These are phyloP conservation scores for Panicum miliaceum DNA, from an alignment of 176 grass and related monocot genomes.

Conservation along the genomic window DNA sequence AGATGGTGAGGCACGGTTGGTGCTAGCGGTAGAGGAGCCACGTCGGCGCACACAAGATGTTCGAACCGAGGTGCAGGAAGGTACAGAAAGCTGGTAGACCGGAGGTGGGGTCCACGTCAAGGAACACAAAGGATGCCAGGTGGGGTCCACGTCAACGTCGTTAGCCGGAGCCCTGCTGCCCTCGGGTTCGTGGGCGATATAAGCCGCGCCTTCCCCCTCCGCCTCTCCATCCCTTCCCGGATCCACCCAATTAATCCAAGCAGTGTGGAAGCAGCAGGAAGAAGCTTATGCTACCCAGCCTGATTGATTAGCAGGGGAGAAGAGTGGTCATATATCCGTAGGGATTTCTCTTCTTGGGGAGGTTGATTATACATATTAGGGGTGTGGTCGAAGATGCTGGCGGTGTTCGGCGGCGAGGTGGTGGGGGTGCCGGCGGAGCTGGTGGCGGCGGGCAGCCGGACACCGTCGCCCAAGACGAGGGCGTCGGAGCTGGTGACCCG, in stretches of 20 bases:
- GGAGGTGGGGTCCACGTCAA: background rate
- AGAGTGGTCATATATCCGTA: background rate
- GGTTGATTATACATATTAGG: background rate
- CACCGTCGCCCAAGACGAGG: slow-evolving; percentile 90
- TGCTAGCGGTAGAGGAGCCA: no score
- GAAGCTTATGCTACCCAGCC: background rate
- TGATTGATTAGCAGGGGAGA: background rate
- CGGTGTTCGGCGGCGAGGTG: slow-evolving; percentile 90
- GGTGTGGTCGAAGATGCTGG: slow-evolving; percentile 57
- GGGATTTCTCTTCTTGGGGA: background rate
- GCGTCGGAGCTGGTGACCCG: slow-evolving; percentile 73
- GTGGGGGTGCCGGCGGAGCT: slow-evolving; percentile 86
- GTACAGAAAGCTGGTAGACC: background rate
- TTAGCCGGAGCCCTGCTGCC: background rate
- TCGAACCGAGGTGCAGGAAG: background rate
- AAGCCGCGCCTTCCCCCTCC: background rate
- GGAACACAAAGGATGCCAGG: background rate
- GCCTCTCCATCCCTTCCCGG: background rate
- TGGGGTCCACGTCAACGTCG: background rate
- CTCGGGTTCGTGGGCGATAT: background rate
- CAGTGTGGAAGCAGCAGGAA: background rate
- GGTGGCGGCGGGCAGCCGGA: slow-evolving; percentile 87
- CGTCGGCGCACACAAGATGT: background rate
- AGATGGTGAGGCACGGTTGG: no score
- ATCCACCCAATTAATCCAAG: background rate